Evolutionary conservation across 108 stramenopile species (phyloP), one percentile per base, ranked within the genome.

Genomic region (Cyclotella atomus): DNA sequence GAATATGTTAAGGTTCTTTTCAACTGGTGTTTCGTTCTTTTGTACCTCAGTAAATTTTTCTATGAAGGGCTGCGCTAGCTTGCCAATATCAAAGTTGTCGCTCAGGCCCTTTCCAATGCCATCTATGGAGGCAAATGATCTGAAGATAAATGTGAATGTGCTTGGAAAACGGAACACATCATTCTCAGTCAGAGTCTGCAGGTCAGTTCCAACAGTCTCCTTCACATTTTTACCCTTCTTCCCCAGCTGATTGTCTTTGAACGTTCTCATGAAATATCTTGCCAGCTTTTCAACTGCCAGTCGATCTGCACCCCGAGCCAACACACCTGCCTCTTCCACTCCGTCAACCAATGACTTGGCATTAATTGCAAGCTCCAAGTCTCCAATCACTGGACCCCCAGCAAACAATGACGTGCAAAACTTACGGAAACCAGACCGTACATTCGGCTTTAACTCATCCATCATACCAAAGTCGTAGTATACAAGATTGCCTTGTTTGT

Each of bases 401-500:
- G 87, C 91, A 72, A 95, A 95, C 21, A 95, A 85, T 9, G 95
- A 89, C 0, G 87, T 90, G 71, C 95, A 95, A 68, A 95, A 95
- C 45, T 85, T 93, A 23, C 89, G 84, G 52, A 96, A 93, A 14
- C 96, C 96, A 4, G 80, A 83, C 19, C 85, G 82, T 23, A 96
- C 93, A 52, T 90, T 91, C 10, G 91, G 91, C 52, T 88, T 89
- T 16, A 97, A 77, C 61, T 97, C 96, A 68, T 98, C 96, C 96
- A 97, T 97, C 96, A 97, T 95, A 30, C 96, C 97, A 64, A 95
- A 98, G 71, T 98, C 98, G 70, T 97, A 98, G 76, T 91, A 97
- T 0, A 98, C 96, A 0, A 98, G 84, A 30, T 94, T 91, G 43
- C 92, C 93, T 33, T 85, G 3, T 30, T 76, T 82, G 75, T 97